phyloP scores from a whole-genome alignment of 2,329 filamentous ascomycete species.

The Fusarium solani-melongenae region DNA sequence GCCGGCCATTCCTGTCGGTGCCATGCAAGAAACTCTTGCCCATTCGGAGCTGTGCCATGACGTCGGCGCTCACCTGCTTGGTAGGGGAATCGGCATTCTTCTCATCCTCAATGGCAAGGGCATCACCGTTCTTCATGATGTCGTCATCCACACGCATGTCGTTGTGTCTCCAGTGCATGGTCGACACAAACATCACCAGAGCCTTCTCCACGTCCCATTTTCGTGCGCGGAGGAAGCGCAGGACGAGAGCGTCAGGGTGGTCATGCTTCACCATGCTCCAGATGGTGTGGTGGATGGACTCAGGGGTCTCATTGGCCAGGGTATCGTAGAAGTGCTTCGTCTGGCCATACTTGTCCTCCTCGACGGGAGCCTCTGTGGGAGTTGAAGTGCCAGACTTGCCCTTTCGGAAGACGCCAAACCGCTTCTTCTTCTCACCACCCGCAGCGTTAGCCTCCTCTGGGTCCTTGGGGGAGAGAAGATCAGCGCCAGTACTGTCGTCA shows the following conservation, averaged over 20 bases:
- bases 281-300: conserved; percentile 82
- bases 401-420: conserved; percentile 75
- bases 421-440: conserved; percentile 75
- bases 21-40: conserved; percentile 96
- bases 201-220: conserved; percentile 97
- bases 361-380: conserved; percentile 55
- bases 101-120: conserved; percentile 69
- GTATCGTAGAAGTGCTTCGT: conserved; percentile 87
- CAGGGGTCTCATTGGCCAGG: conserved; percentile 79
- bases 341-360: conserved; percentile 93
- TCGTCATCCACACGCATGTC: conserved; percentile 92
- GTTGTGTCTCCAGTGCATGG: conserved; percentile 87
- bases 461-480: conserved; percentile 29
- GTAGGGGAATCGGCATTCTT: conserved; percentile 65
- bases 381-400: conserved; percentile 51
- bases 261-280: conserved; percentile 98
- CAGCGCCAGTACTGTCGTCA: conserved; percentile 38
- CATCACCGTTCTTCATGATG: conserved; percentile 83
- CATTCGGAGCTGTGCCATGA: conserved; percentile 84
- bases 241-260: conserved; percentile 84
- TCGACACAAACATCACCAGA: conserved; percentile 92
- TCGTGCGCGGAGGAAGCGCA: conserved; percentile 87
- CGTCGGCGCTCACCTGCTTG: conserved; percentile 79
- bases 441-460: conserved; percentile 36
- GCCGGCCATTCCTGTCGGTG: conserved; percentile 82